Base-by-base conservation (phyloP, 768 basidiomycete genomes). In the Rhizopogon vulgaris region DNA sequence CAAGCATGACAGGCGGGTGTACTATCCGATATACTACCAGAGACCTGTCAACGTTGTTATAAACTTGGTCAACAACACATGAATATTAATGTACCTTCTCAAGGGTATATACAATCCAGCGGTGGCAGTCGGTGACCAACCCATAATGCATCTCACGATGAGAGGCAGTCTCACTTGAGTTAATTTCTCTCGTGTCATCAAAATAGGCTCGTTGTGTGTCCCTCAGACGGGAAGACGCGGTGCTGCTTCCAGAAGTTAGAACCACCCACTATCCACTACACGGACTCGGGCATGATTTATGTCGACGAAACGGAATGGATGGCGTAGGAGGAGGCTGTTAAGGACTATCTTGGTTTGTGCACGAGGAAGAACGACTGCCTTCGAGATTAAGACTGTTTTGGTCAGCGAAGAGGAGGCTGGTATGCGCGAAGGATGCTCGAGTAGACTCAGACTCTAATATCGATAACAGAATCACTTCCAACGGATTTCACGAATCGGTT, bases 21-120 rank as follows among this genome's bases (percentile, higher is more conserved):
- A 69, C 68, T 69, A 69, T 63, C 68, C 68, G 68, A 69, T 69
- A 69, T 67, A 67, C 60, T 62, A 57, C 56, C 61, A 60, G 52
- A 60, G 58, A 56, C 14, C 4, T 57, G 15, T n/a, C 4, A 11
- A 12, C 11, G 4, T 22, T 22, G 22, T 1, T 22, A 22, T 22
- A 22, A 22, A 22, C 3, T 1, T 22, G 22, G 2, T 12, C 11
- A 34, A 34, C 32, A 32, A 12, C 4, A 10, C 22, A 22, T 22
- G 22, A 22, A 22, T n/a, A n/a, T n/a, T n/a, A n/a, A n/a, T 8
- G 28, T 28, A 28, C 28, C 28, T 6, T 28, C 28, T 28, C n/a
- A n/a, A n/a, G n/a, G n/a, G n/a, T n/a, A n/a, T n/a, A n/a, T n/a
- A n/a, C n/a, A n/a, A n/a, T n/a, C n/a, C n/a, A n/a, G n/a, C n/a